A percentile compares a stretch with the other conserved stretches of the same genome.
These are phyloP conservation scores for Paraleonurus japonicus DNA, from an alignment of 257 asterid genomes.

Conservation along the genomic window DNA sequence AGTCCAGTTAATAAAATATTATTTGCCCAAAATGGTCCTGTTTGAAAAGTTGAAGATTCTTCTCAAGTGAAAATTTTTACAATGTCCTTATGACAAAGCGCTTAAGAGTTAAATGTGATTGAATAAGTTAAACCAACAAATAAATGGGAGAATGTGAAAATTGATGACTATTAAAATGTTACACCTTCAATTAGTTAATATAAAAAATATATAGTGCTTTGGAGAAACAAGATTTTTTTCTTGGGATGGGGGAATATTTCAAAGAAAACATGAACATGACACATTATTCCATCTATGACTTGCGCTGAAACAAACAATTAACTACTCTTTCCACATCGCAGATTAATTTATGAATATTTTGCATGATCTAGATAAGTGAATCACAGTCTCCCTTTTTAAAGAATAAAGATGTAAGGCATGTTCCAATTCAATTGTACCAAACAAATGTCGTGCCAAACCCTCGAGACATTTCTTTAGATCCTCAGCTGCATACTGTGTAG, in stretches of 20 bases:
- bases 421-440: slow-evolving; percentile 47
- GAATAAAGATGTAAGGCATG: slow-evolving; percentile 9
- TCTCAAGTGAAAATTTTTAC: not conserved
- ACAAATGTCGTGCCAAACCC: slow-evolving; percentile 88
- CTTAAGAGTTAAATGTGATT: not conserved
- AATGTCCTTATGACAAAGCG: not conserved
- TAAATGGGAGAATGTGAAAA: not conserved
- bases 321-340: not conserved
- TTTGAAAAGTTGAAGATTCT: not conserved
- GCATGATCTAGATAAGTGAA: not conserved
- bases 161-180: not conserved
- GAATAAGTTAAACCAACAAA: not conserved
- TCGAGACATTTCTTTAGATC: slow-evolving; percentile 92
- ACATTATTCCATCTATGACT: not conserved
- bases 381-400: not conserved
- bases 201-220: not conserved
- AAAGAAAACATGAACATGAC: not conserved
- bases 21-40: not conserved
- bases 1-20: not conserved
- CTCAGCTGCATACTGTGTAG: slow-evolving; percentile 74
- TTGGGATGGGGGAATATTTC: not conserved
- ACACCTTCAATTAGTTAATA: not conserved
- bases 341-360: not conserved
- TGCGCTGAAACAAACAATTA: not conserved
- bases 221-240: not conserved